These are phyloP conservation scores for Triadica sebifera DNA, from an alignment of 345 rosid genomes.

Conservation along the genomic window DNA sequence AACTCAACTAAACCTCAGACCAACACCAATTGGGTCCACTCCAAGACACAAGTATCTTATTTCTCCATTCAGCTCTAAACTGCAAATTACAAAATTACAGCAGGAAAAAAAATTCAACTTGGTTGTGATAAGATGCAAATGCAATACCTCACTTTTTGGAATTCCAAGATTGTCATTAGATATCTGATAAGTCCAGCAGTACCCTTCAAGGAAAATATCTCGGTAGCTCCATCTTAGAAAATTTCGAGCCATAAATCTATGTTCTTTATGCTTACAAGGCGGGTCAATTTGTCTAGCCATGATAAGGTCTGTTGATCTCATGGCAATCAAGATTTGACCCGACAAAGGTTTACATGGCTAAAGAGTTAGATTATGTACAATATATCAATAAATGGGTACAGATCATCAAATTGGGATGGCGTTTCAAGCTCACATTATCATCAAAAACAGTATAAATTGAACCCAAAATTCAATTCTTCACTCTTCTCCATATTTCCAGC, in stretches of 20 bases:
- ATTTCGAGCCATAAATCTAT: neutral
- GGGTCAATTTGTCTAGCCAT: neutral
- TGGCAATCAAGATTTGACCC: constrained; percentile 9
- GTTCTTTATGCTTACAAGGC: neutral
- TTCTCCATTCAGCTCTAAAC: neutral
- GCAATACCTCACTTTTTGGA: neutral
- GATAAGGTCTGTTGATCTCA: neutral
- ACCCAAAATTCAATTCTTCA: neutral
- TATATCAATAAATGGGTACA: too few relatives aligned
- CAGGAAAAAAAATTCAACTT: neutral
- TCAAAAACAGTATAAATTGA: neutral
- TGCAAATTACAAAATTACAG: neutral
- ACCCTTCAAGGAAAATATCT: neutral
- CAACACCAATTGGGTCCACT: neutral
- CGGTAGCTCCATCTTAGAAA: neutral
- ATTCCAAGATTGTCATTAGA: neutral
- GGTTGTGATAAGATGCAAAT: neutral
- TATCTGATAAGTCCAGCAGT: neutral
- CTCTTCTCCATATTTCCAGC: neutral
- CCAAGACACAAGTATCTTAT: neutral
- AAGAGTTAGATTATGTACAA: neutral
- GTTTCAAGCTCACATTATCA: neutral
- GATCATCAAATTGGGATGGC: neutral
- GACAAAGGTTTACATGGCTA: neutral
- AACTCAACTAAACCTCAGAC: neutral